Base-by-base conservation (phyloP, 2,329 filamentous ascomycete genomes). In the Colletotrichum navitas region DNA sequence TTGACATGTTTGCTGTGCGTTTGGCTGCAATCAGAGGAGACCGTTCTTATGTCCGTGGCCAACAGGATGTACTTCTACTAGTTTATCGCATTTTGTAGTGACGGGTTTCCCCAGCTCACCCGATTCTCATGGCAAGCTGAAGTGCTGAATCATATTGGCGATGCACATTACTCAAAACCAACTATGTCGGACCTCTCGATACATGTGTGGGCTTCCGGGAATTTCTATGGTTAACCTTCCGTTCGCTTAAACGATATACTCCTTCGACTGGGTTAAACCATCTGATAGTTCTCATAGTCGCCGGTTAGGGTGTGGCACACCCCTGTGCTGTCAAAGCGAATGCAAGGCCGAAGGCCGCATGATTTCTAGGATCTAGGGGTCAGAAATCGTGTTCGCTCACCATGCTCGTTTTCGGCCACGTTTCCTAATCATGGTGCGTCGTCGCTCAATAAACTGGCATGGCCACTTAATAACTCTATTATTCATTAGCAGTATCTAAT, bases 111-210 rank as follows among this genome's bases (percentile, higher is more conserved):
- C 29, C 43, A 68, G 49, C 24, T 36, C n/a, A 41, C 7, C 3
- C 21, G 49, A 62, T 51, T 14, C 56, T 49, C 56, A 5, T 21
- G 58, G 63, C 36, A 68, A 67, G 16, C 29, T 43, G 43, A 45
- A 58, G 58, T 63, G 58, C 14, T 51, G 29, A 47, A 41, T 18
- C 41, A 21, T 18, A 47, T 26, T 34, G 47, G 52, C 21, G 43
- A 68, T 63, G 34, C 41, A 56, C 63, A 63, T 59, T 43, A 45
- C 51, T 29, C 51, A 66, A 71, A 68, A 56, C 56, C 68, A 34
- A 67, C 24, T 11, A 45, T 58, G 68, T 71, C 68, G 34, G 63
- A 59, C 56, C 51, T 58, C 58, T 21, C 63, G 51, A 32, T n/a
- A 34, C 21, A 29, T 11, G n/a, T 7, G 16, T 51, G 43, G 21